phyloP scores from a whole-genome alignment of 306 rosid genomes.

The Ormosia semicastrata region DNA sequence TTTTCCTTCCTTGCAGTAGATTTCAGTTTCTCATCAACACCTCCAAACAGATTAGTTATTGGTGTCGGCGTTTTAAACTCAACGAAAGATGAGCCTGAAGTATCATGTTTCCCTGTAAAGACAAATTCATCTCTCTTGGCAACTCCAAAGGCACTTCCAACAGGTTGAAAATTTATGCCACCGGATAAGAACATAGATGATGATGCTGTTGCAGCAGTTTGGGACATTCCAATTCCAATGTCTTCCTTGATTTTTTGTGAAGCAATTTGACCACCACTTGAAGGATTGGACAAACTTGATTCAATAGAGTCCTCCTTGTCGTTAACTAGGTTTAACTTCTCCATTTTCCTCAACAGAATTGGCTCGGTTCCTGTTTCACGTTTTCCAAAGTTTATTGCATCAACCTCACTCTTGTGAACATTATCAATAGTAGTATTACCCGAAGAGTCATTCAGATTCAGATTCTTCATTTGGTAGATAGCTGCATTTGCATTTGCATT shows the following conservation, averaged over 20 bases:
- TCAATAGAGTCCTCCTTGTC: slow-evolving; percentile 23
- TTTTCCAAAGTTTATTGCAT: background rate
- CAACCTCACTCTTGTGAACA: slow-evolving; percentile 21
- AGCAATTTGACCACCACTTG: slow-evolving; percentile 29
- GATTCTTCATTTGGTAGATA: slow-evolving; percentile 52
- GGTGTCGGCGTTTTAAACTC: slow-evolving; percentile 61
- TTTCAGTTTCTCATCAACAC: slow-evolving; percentile 40
- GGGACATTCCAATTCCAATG: slow-evolving; percentile 27
- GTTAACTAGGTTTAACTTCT: slow-evolving; percentile 40
- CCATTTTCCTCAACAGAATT: slow-evolving; percentile 43
- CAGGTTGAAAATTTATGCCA: slow-evolving; percentile 28
- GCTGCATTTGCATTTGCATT: slow-evolving; percentile 27
- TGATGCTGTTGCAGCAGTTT: slow-evolving; percentile 27
- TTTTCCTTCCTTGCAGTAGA: slow-evolving; percentile 55
- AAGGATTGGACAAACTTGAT: slow-evolving; percentile 36
- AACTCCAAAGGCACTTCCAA: slow-evolving; percentile 41
- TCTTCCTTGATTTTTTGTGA: slow-evolving; percentile 29
- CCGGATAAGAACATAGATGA: slow-evolving; percentile 33
- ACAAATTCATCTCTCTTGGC: slow-evolving; percentile 40
- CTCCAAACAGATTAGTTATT: slow-evolving; percentile 34
- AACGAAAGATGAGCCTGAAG: slow-evolving; percentile 39
- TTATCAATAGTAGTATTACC: background rate
- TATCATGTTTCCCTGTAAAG: slow-evolving; percentile 51
- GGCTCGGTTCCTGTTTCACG: slow-evolving; percentile 23
- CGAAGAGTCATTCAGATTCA: slow-evolving; percentile 45